Percentiles rank a stretch among this genome's conserved stretches.
These are phyloP conservation scores for Diutina catenulata DNA, from an alignment of 1,139 yeast species.

Conservation along the genomic window DNA sequence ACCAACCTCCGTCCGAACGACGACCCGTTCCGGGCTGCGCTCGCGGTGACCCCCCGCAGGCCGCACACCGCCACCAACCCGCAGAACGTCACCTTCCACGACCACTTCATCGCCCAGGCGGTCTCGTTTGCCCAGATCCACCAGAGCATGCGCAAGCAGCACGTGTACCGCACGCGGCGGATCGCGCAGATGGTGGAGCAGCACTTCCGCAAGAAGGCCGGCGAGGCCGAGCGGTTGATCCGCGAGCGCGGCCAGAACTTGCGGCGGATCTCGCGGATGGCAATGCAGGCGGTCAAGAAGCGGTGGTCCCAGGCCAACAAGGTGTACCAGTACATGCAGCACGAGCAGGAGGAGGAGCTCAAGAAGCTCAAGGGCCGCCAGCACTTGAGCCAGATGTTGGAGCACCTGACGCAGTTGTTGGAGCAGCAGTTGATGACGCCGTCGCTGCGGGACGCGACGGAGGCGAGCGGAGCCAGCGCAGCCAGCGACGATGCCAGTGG, in stretches of 20 bases:
- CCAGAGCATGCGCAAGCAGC: constrained; percentile 53
- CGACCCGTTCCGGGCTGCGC: constrained; percentile 29
- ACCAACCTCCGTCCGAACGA: constrained; percentile 23
- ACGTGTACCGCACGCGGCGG: constrained; percentile 57
- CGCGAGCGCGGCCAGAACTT: constrained; percentile 62
- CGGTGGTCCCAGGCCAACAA: constrained; percentile 89
- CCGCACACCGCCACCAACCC: constrained; percentile 24
- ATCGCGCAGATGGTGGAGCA: constrained; percentile 75
- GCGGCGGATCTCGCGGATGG: constrained; percentile 60
- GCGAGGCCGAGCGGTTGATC: constrained; percentile 75
- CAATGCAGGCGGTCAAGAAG: constrained; percentile 55
- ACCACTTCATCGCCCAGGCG: constrained; percentile 70
- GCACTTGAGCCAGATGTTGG: constrained; percentile 79
- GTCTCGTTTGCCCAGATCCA: constrained; percentile 59
- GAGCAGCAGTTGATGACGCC: constrained; percentile 56
- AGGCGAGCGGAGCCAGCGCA: constrained; percentile 11
- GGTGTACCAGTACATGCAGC: constrained; percentile 47
- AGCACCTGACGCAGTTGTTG: constrained; percentile 79
- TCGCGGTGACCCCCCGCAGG: constrained; percentile 26
- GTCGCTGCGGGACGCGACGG: constrained; percentile 9
- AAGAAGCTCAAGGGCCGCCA: constrained; percentile 73
- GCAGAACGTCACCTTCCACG: constrained; percentile 42
- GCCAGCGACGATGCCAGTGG: constrained; percentile 11
- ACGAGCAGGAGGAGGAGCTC: constrained; percentile 53
- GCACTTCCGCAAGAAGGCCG: constrained; percentile 76